phyloP scores from a whole-genome alignment of 805 yeast species.

The Ogataea paradorogensis region DNA sequence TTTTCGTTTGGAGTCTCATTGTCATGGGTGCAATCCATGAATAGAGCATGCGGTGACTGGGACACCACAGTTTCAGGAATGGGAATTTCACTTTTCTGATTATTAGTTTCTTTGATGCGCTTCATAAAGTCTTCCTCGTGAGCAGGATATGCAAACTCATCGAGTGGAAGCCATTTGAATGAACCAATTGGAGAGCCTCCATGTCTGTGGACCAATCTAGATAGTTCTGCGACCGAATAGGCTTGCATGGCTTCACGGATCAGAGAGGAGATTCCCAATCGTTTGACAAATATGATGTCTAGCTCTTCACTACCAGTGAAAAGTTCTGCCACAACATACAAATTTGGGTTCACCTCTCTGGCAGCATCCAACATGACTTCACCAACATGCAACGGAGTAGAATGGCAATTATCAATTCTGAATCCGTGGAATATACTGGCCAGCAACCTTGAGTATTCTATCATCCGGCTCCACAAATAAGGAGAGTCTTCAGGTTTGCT shows the following conservation, averaged over 20 bases:
- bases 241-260: constrained; percentile 98
- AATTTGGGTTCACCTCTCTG: constrained; percentile 74
- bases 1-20: constrained; percentile 86
- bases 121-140: constrained; percentile 33
- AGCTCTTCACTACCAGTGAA: constrained; percentile 89
- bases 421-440: constrained; percentile 83
- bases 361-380: constrained; percentile 86
- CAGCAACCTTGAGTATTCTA: constrained; percentile 63
- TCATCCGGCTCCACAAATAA: constrained; percentile 84
- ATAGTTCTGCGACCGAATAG: constrained; percentile 80
- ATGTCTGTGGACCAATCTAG: constrained; percentile 82
- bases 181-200: constrained; percentile 98
- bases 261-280: constrained; percentile 83
- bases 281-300: constrained; percentile 87
- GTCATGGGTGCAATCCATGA: constrained; percentile 98
- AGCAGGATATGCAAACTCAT: constrained; percentile 68
- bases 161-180: constrained; percentile 74
- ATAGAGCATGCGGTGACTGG: constrained; percentile 85
- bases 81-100: constrained; percentile 57
- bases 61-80: constrained; percentile 64
- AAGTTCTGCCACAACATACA: constrained; percentile 91
- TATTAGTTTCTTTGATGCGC: constrained; percentile 27
- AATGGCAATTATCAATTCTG: constrained; percentile 92
- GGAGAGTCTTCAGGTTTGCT: constrained; percentile 77
- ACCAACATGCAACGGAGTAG: constrained; percentile 95